phyloP scores from a whole-genome alignment of 2,329 filamentous ascomycete species.

The Hirsutella thompsonii region DNA sequence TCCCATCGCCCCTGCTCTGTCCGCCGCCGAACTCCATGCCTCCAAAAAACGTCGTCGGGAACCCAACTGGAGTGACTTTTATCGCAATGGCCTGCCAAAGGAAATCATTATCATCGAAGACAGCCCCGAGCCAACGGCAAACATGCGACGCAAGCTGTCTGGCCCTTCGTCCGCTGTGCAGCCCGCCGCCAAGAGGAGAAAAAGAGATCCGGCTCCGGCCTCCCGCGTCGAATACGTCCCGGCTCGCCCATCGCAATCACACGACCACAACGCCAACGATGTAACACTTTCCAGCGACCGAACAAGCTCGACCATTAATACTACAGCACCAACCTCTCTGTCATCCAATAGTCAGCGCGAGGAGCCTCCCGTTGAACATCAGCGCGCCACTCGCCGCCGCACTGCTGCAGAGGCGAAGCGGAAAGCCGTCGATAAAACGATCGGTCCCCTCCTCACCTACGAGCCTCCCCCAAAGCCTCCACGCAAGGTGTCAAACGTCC shows the following conservation, averaged over 20 bases:
- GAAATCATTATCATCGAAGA: slow-evolving; percentile 81
- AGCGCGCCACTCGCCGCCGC: slow-evolving; percentile 65
- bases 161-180: slow-evolving; percentile 20
- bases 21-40: not conserved
- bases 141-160: slow-evolving; percentile 26
- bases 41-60: not conserved
- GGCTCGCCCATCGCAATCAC: slow-evolving; percentile 53
- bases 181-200: slow-evolving; percentile 62
- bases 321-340: slow-evolving; percentile 77
- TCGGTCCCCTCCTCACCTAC: slow-evolving; percentile 66
- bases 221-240: slow-evolving; percentile 25
- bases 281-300: slow-evolving; percentile 73
- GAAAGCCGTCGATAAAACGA: slow-evolving; percentile 56
- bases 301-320: slow-evolving; percentile 68
- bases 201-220: slow-evolving; percentile 34
- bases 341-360: slow-evolving; percentile 52
- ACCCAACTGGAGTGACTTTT: not conserved
- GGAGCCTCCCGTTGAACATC: slow-evolving; percentile 64
- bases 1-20: not conserved
- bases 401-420: slow-evolving; percentile 71
- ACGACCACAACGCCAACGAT: slow-evolving; percentile 50
- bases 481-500: slow-evolving; percentile 76
- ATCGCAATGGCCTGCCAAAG: slow-evolving; percentile 59
- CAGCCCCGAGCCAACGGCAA: slow-evolving; percentile 44
- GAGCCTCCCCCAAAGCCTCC: slow-evolving; percentile 77